Conservation (phyloP, 306 rosid species). For the Trichosanthes cucumerina region DNA sequence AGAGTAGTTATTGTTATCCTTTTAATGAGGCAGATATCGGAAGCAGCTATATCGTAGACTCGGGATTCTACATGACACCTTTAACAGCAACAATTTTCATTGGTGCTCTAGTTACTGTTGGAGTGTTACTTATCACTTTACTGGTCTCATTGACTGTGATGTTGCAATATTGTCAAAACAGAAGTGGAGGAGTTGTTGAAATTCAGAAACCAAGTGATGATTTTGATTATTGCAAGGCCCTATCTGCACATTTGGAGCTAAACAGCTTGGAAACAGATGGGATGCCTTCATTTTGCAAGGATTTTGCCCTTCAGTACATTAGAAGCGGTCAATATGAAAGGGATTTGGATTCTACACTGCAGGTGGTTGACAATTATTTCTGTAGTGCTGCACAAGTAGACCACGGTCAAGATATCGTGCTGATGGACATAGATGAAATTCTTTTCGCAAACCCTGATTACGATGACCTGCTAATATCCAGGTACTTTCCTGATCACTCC, state of each 20-base stretch:
- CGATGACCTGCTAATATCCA: constrained; percentile 12
- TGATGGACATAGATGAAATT: constrained; percentile 68
- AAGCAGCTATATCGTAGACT: constrained; percentile 45
- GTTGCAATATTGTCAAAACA: constrained; percentile 75
- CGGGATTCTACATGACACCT: constrained; percentile 76
- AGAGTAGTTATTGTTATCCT: constrained; percentile 7
- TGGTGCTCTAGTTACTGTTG: constrained; percentile 41
- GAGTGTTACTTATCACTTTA: constrained; percentile 48
- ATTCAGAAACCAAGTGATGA: constrained; percentile 21
- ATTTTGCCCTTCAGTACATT: constrained; percentile 31
- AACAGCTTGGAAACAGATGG: constrained; percentile 44
- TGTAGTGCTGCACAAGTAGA: constrained; percentile 19
- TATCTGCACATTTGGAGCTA: constrained; percentile 47
- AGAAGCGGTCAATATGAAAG: constrained; percentile 59
- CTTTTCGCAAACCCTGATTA: constrained; percentile 20
- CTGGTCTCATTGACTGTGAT: constrained; percentile 50
- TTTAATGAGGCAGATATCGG: constrained; percentile 40
- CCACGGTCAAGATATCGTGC: constrained; percentile 41
- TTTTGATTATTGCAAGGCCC: constrained; percentile 43
- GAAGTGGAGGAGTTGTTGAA: constrained; percentile 40
- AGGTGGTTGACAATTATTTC: constrained; percentile 42
- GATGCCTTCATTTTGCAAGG: constrained; percentile 47
- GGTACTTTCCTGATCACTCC: constrained; percentile 23
- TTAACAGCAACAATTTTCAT: constrained; percentile 54
- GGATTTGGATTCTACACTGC: constrained; percentile 44